phyloP scores from a whole-genome alignment of 192 early-diverging fungal genomes.

The Entophlyctis luteolus region DNA sequence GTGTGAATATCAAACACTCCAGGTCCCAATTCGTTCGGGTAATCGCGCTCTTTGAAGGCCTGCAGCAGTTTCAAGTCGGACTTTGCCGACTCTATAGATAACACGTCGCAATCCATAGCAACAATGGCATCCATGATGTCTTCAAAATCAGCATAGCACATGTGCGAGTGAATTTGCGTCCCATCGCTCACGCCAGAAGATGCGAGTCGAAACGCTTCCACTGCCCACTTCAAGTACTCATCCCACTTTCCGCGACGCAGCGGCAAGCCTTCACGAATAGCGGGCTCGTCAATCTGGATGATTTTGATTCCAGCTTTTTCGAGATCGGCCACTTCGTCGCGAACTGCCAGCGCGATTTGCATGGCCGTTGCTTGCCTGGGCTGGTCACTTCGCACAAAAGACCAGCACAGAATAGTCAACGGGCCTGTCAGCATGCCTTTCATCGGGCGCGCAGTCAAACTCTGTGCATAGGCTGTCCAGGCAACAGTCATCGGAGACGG shows the following conservation, averaged over 20 bases:
- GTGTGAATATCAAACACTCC: constrained; percentile 99
- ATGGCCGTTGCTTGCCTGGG: constrained; percentile 74
- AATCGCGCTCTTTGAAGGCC: constrained; percentile 78
- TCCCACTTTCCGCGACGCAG: constrained; percentile 82
- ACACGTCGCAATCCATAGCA: constrained; percentile 84
- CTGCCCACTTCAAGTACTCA: constrained; percentile 92
- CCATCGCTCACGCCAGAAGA: constrained; percentile 78
- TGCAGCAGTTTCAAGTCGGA: constrained; percentile 91
- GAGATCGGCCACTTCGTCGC: constrained; percentile 92
- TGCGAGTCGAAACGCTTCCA: constrained; percentile 85
- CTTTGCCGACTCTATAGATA: constrained; percentile 98
- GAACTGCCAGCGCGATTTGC: constrained; percentile 92
- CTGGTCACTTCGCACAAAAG: constrained; percentile 97
- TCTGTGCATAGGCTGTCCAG: constrained; percentile 80
- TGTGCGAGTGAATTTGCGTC: constrained; percentile 97
- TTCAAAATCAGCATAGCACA: constrained; percentile 99
- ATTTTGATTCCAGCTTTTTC: constrained; percentile 86
- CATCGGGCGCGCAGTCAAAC: constrained; percentile 83
- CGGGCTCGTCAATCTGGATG: constrained; percentile 98
- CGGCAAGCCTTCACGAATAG: constrained; percentile 97
- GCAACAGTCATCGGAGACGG: constrained; percentile 90
- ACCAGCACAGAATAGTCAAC: constrained; percentile 97
- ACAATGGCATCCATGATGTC: constrained; percentile 95
- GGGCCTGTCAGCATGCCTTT: constrained; percentile 99
- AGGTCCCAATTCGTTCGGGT: constrained; percentile 89